Conservation (phyloP, 75 land plant species). For the Picea glauca region DNA sequence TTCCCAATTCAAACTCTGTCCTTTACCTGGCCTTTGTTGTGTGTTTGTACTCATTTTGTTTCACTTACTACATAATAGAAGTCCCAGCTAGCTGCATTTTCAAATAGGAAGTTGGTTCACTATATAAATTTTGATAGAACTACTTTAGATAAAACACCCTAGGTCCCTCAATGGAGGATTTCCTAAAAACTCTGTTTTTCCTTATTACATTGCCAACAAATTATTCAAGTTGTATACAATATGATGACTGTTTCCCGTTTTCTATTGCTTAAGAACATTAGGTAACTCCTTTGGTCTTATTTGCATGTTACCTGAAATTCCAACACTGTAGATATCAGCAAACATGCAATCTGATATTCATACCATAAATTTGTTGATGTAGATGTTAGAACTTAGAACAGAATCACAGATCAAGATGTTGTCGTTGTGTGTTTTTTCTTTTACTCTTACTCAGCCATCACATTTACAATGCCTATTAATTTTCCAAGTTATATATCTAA, state of each 20-base stretch:
- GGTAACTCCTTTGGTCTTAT: not conserved
- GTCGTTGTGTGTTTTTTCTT: not conserved
- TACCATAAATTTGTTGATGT: slow-evolving; percentile 3
- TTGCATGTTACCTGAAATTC: not conserved
- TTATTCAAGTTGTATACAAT: no score
- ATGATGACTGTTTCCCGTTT: no score
- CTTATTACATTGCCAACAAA: no score
- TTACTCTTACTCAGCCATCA: not conserved
- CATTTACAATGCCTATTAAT: not conserved
- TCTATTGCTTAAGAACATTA: slow-evolving; percentile 3
- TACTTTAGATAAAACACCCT: no score
- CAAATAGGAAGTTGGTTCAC: not conserved
- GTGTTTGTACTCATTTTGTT: not conserved
- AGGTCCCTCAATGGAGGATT: no score
- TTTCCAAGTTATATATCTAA: not conserved
- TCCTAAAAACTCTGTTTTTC: no score
- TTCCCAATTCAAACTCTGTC: not conserved
- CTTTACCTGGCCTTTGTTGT: not conserved
- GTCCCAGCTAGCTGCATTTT: not conserved
- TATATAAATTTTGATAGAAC: no score
- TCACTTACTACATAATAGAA: not conserved
- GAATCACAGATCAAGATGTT: not conserved
- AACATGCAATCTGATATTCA: not conserved
- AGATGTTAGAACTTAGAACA: not conserved
- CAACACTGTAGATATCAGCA: not conserved